phyloP scores from a whole-genome alignment of 352 stramenopile species.

The Phytophthora macrochlamydospora region DNA sequence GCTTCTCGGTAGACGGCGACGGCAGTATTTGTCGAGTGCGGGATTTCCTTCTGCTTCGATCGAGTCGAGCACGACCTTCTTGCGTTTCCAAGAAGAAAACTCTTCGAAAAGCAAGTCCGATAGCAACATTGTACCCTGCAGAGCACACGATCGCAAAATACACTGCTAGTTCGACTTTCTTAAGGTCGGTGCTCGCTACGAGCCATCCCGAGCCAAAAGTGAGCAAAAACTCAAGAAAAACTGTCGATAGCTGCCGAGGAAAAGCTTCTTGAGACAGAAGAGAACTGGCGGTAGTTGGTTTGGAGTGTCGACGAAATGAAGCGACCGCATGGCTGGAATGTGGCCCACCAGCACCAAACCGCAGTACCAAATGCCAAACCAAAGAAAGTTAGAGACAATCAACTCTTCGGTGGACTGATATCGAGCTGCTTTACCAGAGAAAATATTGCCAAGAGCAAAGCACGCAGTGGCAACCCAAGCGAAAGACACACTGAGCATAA shows the following conservation, averaged over 20 bases:
- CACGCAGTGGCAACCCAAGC: constrained; percentile 10
- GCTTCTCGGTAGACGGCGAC: background rate
- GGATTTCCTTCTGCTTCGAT: background rate
- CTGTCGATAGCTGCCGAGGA: background rate
- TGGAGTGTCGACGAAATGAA: constrained; percentile 9
- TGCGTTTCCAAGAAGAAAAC: background rate
- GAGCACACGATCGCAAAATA: background rate
- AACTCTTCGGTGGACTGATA: constrained; percentile 19
- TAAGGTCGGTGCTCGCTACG: background rate
- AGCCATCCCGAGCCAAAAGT: constrained; percentile 8
- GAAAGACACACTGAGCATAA: constrained; percentile 4
- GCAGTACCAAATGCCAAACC: constrained; percentile 17
- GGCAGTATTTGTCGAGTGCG: background rate
- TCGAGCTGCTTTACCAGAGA: constrained; percentile 9
- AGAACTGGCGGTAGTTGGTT: constrained; percentile 6
- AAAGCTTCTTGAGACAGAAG: constrained; percentile 18
- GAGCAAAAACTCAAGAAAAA: constrained; percentile 1
- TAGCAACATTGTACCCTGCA: background rate
- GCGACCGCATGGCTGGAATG: constrained; percentile 13
- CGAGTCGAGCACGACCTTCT: background rate
- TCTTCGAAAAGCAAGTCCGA: background rate
- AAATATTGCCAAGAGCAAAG: constrained; percentile 17
- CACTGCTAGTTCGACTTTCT: background rate
- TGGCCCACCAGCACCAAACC: constrained; percentile 17
- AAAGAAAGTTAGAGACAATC: constrained; percentile 15